phyloP scores from a whole-genome alignment of 192 early-diverging fungal species.

The Podila epigama region DNA sequence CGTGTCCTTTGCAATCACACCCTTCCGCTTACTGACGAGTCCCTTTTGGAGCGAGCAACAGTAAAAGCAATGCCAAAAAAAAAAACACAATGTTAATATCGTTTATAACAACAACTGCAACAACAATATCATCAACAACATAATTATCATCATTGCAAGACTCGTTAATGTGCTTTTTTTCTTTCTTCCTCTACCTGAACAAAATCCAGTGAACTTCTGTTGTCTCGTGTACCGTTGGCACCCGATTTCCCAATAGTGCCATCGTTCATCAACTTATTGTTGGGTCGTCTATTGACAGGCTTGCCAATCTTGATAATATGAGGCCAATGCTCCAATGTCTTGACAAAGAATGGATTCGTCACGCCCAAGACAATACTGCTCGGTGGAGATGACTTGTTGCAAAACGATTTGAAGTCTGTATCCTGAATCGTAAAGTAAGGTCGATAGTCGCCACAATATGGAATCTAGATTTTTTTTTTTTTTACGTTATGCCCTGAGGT shows the following conservation, averaged over 20 bases:
- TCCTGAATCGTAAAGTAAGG: constrained; percentile 99
- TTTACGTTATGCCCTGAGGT: too few species aligned
- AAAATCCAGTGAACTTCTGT: constrained; percentile 54
- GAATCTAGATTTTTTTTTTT: too few species aligned
- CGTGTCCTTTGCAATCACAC: constrained; percentile 83
- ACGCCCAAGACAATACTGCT: constrained; percentile 89
- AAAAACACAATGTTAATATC: not conserved
- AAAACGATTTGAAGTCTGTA: constrained; percentile 82
- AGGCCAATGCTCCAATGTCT: constrained; percentile 93
- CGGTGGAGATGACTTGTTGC: constrained; percentile 70
- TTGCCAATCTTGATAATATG: constrained; percentile 70
- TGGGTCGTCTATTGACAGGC: constrained; percentile 41
- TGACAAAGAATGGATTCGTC: constrained; percentile 94
- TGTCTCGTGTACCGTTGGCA: constrained; percentile 11
- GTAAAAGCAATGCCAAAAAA: not conserved
- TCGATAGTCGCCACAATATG: constrained; percentile 95
- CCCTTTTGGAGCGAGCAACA: constrained; percentile 37
- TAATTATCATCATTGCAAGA: not conserved
- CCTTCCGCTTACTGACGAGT: constrained; percentile 75
- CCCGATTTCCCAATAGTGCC: constrained; percentile 21
- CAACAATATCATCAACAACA: not conserved
- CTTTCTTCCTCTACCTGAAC: too few species aligned
- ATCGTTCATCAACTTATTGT: constrained; percentile 20
- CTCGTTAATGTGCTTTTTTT: too few species aligned
- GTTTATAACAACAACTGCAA: not conserved